These are phyloP conservation scores for Aphanomyces invadans DNA, from an alignment of 352 stramenopile species.

Conservation along the genomic window DNA sequence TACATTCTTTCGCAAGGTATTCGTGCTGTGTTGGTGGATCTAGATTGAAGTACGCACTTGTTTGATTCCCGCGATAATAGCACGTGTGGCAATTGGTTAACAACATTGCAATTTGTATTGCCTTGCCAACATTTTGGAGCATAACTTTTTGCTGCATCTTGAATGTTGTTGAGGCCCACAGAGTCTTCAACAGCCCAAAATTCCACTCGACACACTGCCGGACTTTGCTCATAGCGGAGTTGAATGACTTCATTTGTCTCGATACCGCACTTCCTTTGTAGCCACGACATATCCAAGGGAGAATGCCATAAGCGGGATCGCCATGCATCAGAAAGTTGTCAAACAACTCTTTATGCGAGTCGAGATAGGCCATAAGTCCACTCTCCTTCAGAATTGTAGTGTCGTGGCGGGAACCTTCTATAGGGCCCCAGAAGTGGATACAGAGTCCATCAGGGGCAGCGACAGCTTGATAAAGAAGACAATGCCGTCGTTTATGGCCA, in stretches of 20 bases:
- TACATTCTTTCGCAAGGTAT: no score
- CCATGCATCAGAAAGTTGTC: conserved; percentile 3
- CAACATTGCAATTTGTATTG: neutral
- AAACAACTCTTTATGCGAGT: neutral
- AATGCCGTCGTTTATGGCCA: conserved; percentile 6
- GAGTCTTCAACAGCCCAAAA: conserved; percentile 21
- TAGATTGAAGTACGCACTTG: neutral
- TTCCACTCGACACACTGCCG: conserved; percentile 25
- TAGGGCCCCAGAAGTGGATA: conserved; percentile 6
- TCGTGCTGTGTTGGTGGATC: neutral
- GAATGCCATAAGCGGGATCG: conserved; percentile 25
- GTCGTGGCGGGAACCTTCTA: conserved; percentile 14
- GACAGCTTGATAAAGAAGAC: conserved; percentile 5
- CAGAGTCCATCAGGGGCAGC: conserved; percentile 12
- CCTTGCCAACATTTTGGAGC: conserved; percentile 2
- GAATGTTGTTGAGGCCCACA: conserved; percentile 23
- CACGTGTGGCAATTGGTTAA: conserved; percentile 6
- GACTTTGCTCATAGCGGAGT: conserved; percentile 20
- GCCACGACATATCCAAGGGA: neutral
- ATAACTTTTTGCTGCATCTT: conserved; percentile 22
- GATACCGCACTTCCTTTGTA: conserved; percentile 24
- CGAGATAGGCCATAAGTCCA: neutral
- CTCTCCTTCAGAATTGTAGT: conserved; percentile 2
- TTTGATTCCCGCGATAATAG: neutral
- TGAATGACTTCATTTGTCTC: conserved; percentile 8